These are phyloP conservation scores for Sesbania bispinosa DNA, from an alignment of 306 rosid species.

Conservation along the genomic window DNA sequence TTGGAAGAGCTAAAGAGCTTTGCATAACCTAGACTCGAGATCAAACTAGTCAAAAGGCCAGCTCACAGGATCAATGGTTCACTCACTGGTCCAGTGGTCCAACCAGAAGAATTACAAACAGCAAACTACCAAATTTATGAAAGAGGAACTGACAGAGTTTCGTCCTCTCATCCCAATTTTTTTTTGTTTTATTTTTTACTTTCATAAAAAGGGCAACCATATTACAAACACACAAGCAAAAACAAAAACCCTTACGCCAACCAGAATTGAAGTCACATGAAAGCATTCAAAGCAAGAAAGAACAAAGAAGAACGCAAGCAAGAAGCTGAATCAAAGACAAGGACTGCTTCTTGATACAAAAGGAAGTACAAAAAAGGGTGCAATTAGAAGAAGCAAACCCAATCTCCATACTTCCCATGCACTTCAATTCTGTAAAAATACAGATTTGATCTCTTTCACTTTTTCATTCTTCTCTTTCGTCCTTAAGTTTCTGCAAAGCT, in stretches of 20 bases:
- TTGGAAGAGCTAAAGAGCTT: neutral
- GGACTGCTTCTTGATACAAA: neutral
- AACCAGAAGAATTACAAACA: neutral
- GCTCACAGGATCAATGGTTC: neutral
- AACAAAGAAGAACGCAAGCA: too few relatives aligned
- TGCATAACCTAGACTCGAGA: neutral
- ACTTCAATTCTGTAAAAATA: neutral
- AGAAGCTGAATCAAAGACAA: neutral
- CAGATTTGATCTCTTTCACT: neutral
- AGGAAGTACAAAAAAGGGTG: neutral
- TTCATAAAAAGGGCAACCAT: too few relatives aligned
- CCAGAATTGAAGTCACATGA: neutral
- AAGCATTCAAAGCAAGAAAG: neutral
- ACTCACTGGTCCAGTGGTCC: neutral
- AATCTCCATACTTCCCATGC: neutral
- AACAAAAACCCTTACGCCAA: neutral
- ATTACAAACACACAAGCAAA: neutral
- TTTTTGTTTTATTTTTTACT: too few relatives aligned
- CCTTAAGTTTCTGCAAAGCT: neutral
- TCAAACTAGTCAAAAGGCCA: slow-evolving; percentile 3
- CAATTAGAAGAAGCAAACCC: neutral
- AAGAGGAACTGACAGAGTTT: neutral
- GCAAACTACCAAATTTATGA: slow-evolving; percentile 3
- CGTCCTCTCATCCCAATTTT: neutral
- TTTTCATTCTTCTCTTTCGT: neutral